Conservation (phyloP, 164 flowering plant species). For the Aristolochia californica region DNA sequence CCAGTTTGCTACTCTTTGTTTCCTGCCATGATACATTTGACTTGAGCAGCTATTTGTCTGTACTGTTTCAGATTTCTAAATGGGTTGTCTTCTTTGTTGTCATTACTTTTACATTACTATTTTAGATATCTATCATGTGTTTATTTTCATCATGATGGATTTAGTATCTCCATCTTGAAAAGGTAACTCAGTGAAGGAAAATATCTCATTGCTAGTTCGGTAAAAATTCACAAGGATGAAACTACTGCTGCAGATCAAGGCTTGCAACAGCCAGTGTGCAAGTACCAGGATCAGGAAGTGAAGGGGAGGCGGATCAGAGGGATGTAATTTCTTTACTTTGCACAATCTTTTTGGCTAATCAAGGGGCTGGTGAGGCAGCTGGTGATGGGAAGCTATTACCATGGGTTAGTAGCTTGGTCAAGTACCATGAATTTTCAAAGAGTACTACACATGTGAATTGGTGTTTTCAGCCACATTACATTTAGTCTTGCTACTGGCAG, state of each 20-base stretch:
- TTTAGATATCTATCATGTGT: too few relatives aligned
- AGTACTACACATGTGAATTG: too few relatives aligned
- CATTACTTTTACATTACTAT: too few relatives aligned
- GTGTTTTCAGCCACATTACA: not conserved
- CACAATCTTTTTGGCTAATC: constrained; percentile 85
- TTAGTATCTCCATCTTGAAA: not conserved
- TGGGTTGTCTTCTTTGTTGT: too few relatives aligned
- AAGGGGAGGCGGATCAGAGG: constrained; percentile 18
- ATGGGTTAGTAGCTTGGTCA: constrained; percentile 34
- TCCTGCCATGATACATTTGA: too few relatives aligned
- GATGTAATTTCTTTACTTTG: constrained; percentile 73
- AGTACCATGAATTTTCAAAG: not conserved
- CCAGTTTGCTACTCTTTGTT: too few relatives aligned
- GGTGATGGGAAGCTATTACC: constrained; percentile 45
- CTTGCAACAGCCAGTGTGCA: constrained; percentile 65
- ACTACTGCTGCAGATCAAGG: constrained; percentile 49
- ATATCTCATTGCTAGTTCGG: not conserved
- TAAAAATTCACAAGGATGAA: not conserved
- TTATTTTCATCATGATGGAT: not conserved
- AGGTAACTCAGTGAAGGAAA: not conserved
- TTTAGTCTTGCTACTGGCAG: too few relatives aligned
- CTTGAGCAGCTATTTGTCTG: too few relatives aligned
- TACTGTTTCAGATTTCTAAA: too few relatives aligned
- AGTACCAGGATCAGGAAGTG: constrained; percentile 27
- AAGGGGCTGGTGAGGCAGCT: constrained; percentile 65